Conservation (phyloP, 1,139 yeast species). For the Geotrichum reessii region DNA sequence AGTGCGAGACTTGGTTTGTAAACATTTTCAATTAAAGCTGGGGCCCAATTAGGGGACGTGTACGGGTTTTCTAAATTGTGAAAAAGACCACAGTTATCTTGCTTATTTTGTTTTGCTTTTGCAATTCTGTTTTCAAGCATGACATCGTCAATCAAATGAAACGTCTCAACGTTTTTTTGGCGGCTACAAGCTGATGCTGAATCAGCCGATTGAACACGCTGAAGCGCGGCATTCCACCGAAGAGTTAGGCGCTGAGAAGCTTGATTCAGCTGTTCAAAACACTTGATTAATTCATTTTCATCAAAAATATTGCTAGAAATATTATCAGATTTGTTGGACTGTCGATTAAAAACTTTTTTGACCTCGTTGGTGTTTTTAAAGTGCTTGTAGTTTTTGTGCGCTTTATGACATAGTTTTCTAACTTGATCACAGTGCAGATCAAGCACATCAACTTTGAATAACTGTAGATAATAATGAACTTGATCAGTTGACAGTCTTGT, state of each 20-base stretch:
- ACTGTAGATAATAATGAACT: neutral
- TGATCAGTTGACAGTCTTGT: neutral
- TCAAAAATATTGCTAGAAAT: too few species aligned
- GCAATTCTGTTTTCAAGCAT: neutral
- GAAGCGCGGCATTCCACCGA: neutral
- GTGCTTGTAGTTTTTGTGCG: neutral
- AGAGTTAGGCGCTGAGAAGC: neutral
- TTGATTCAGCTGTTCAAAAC: too few species aligned
- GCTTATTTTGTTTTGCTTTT: slow-evolving; percentile 1
- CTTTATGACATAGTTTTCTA: neutral
- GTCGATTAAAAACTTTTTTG: too few species aligned
- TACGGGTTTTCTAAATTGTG: slow-evolving; percentile 13
- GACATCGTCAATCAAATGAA: neutral
- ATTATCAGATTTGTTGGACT: too few species aligned
- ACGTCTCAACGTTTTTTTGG: neutral
- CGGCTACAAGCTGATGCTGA: neutral
- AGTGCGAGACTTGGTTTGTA: slow-evolving; percentile 1
- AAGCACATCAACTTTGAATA: neutral
- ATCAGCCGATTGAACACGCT: neutral
- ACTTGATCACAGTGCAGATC: neutral
- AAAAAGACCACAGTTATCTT: slow-evolving; percentile 8
- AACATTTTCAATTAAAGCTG: neutral
- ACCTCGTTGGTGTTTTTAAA: neutral
- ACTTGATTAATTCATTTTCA: too few species aligned
- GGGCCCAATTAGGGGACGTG: slow-evolving; percentile 9